Percentiles rank a stretch among this genome's conserved stretches.
phyloP scores from a whole-genome alignment of 805 yeast species.

The Lachancea meyersii region DNA sequence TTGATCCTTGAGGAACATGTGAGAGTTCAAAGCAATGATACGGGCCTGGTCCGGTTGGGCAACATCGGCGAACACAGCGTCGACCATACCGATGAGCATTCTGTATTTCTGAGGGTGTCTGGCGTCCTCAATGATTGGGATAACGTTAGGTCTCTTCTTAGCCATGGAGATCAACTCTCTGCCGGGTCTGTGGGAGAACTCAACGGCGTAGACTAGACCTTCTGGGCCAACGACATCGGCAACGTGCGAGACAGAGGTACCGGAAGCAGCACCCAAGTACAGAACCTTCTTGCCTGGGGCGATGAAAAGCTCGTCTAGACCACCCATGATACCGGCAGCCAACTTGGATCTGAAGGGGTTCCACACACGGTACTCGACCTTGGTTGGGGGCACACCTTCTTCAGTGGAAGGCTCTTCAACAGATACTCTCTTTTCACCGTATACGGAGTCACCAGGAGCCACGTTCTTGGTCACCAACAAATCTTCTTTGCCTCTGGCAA shows the following conservation, averaged over 20 bases:
- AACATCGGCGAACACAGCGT: slow-evolving; percentile 97
- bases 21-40: slow-evolving; percentile 97
- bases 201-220: slow-evolving; percentile 98
- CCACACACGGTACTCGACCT: slow-evolving; percentile 99
- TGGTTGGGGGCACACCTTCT: slow-evolving; percentile 84
- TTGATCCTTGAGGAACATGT: slow-evolving; percentile 94
- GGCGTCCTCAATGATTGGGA: slow-evolving; percentile 98
- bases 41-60: slow-evolving; percentile 99
- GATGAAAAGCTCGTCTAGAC: slow-evolving; percentile 94
- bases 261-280: slow-evolving; percentile 98
- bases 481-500: slow-evolving; percentile 99
- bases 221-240: slow-evolving; percentile 98
- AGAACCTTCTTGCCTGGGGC: slow-evolving; percentile 97
- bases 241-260: slow-evolving; percentile 98
- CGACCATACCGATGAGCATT: slow-evolving; percentile 98
- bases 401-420: slow-evolving; percentile 89
- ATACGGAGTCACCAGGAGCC: slow-evolving; percentile 98
- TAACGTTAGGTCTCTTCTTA: slow-evolving; percentile 98
- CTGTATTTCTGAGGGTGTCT: slow-evolving; percentile 99
- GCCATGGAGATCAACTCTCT: slow-evolving; percentile 99
- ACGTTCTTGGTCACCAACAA: slow-evolving; percentile 91
- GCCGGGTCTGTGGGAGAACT: slow-evolving; percentile 99
- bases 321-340: slow-evolving; percentile 99
- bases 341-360: slow-evolving; percentile 99
- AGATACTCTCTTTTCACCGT: slow-evolving; percentile 95